Evolutionary conservation across 257 asterid genomes (phyloP).

Genomic region (Linaria vulgaris): DNA sequence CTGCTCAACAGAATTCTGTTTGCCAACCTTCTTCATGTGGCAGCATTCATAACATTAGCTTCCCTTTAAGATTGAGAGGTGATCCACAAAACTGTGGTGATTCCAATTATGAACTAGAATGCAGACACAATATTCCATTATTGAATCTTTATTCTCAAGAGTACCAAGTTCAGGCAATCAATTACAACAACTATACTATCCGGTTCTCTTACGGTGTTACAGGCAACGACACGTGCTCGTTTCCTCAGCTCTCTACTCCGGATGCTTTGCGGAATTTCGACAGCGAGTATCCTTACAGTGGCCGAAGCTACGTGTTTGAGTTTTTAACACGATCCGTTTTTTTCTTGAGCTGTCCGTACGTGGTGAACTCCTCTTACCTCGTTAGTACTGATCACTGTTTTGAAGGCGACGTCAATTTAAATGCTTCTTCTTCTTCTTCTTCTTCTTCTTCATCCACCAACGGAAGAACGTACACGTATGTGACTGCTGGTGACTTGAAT

Average conservation of each 20-base stretch:
- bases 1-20: neutral
- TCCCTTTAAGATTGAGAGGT: slow-evolving; percentile 41
- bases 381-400: slow-evolving; percentile 15
- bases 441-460: too few relatives aligned
- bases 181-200: slow-evolving; percentile 29
- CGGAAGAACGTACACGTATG: slow-evolving; percentile 13
- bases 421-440: too few relatives aligned
- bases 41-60: slow-evolving; percentile 28
- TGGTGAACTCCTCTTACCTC: slow-evolving; percentile 6
- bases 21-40: slow-evolving; percentile 43
- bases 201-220: slow-evolving; percentile 31
- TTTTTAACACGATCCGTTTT: neutral
- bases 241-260: neutral
- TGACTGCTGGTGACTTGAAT: slow-evolving; percentile 22
- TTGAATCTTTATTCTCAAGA: slow-evolving; percentile 18
- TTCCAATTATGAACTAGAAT: slow-evolving; percentile 28
- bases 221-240: slow-evolving; percentile 20
- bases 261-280: neutral
- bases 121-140: slow-evolving; percentile 30
- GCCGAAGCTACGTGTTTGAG: neutral
- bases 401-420: slow-evolving; percentile 10
- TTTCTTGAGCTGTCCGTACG: slow-evolving; percentile 13
- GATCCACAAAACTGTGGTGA: slow-evolving; percentile 49
- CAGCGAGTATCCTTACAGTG: neutral
- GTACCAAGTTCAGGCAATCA: slow-evolving; percentile 31